Conservation (phyloP, 1,139 yeast genomes). For the Blastobotrys aristatus region DNA sequence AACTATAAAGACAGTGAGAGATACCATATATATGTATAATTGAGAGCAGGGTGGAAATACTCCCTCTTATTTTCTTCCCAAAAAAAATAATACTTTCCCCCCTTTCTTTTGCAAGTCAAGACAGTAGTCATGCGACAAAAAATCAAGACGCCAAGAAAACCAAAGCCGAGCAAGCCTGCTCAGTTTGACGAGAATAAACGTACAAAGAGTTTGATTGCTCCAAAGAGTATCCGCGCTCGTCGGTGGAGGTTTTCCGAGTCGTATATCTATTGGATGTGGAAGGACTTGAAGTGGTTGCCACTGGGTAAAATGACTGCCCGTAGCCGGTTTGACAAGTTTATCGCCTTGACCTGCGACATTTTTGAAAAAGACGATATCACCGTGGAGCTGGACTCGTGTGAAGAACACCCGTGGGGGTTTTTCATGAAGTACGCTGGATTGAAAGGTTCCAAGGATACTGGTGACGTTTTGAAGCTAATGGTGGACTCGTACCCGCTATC, state of each 20-base stretch:
- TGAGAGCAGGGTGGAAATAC: too few species aligned
- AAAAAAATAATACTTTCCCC: too few species aligned
- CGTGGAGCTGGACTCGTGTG: background rate
- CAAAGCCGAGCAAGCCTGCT: too few species aligned
- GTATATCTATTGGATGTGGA: background rate
- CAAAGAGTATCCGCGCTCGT: background rate
- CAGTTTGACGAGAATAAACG: too few species aligned
- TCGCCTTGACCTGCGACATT: background rate
- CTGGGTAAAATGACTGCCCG: background rate
- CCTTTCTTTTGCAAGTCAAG: too few species aligned
- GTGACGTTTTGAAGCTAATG: background rate
- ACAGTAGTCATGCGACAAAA: too few species aligned
- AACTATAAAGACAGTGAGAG: too few species aligned
- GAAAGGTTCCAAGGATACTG: too few species aligned
- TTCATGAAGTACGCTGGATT: background rate
- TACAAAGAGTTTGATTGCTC: too few species aligned
- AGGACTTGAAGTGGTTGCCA: slow-evolving; percentile 1
- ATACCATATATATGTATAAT: too few species aligned
- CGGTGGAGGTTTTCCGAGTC: background rate
- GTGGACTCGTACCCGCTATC: background rate
- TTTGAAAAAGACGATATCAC: background rate
- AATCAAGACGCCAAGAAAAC: too few species aligned
- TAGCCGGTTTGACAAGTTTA: background rate
- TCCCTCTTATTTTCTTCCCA: too few species aligned
- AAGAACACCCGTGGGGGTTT: background rate